Evolutionary conservation across 441 rosid species (phyloP).

Genomic region (Raphanus hybrid): DNA sequence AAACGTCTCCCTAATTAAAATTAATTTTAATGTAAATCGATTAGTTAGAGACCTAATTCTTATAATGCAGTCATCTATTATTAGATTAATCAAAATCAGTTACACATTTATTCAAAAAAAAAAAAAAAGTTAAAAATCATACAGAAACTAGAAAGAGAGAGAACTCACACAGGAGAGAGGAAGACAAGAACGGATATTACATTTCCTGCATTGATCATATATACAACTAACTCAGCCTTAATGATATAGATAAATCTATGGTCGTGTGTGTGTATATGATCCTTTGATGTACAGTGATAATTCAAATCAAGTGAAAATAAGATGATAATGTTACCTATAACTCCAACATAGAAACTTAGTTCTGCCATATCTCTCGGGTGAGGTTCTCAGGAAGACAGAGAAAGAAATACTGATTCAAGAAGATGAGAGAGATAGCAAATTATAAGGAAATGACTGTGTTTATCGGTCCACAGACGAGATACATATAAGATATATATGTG

Average conservation of each 20-base stretch:
- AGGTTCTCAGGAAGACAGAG: constrained; percentile 22
- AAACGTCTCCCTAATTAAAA: constrained; percentile 57
- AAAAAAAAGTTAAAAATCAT: not conserved
- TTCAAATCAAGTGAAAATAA: constrained; percentile 16
- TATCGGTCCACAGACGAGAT: constrained; percentile 18
- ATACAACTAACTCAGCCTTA: not conserved
- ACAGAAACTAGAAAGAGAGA: not conserved
- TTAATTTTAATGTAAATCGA: not conserved
- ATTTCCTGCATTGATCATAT: constrained; percentile 59
- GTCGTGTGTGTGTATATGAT: not conserved
- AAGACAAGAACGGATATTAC: constrained; percentile 72
- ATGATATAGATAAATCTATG: not conserved
- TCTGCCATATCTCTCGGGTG: constrained; percentile 44
- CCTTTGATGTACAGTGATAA: not conserved
- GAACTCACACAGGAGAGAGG: constrained; percentile 79
- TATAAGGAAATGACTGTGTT: constrained; percentile 25
- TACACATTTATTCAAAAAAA: too few species aligned
- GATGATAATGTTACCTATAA: constrained; percentile 49
- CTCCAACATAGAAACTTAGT: constrained; percentile 52
- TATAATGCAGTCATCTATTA: not conserved
- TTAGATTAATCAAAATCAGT: not conserved
- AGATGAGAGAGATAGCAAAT: constrained; percentile 14
- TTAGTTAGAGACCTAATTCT: not conserved
- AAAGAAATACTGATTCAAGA: constrained; percentile 15
- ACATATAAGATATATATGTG: constrained; percentile 2